Conservation (phyloP, 805 yeast species). For the Zygoascus biomembranicola region DNA sequence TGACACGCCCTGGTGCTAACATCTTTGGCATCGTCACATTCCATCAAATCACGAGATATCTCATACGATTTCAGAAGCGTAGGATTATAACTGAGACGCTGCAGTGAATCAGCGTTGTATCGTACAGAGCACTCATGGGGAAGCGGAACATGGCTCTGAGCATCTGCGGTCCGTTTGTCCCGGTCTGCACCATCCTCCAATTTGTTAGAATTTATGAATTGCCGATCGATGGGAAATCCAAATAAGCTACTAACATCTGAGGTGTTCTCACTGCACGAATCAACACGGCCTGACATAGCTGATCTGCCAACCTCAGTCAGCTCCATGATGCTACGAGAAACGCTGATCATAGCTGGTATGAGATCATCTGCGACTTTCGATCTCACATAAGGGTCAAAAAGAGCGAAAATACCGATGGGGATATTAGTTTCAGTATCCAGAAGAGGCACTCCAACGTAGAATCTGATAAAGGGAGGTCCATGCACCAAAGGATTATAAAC, state of each 20-base stretch:
- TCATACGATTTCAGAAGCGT: conserved; percentile 21
- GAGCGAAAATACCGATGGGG: conserved; percentile 49
- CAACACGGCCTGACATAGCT: conserved; percentile 2
- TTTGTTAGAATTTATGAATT: background rate
- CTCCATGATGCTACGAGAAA: conserved; percentile 13
- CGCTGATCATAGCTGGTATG: conserved; percentile 7
- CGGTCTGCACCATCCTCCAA: background rate
- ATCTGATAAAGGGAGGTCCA: conserved; percentile 49
- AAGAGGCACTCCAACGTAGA: conserved; percentile 61
- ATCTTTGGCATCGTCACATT: conserved; percentile 15
- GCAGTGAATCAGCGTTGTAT: conserved; percentile 8
- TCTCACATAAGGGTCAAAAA: conserved; percentile 39
- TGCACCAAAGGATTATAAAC: conserved; percentile 53
- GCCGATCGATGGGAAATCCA: background rate
- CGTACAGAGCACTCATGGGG: conserved; percentile 2
- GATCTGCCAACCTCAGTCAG: conserved; percentile 7
- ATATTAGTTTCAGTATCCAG: conserved; percentile 28
- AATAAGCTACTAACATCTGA: background rate
- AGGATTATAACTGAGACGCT: conserved; percentile 10
- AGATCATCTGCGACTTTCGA: conserved; percentile 10
- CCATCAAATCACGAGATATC: conserved; percentile 19
- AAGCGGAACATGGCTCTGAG: background rate
- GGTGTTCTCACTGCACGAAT: conserved; percentile 2
- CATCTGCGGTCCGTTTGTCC: background rate
- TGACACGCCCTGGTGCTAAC: conserved; percentile 23